Evolutionary conservation across 164 flowering plant species (phyloP).

Genomic region (Aristolochia californica): DNA sequence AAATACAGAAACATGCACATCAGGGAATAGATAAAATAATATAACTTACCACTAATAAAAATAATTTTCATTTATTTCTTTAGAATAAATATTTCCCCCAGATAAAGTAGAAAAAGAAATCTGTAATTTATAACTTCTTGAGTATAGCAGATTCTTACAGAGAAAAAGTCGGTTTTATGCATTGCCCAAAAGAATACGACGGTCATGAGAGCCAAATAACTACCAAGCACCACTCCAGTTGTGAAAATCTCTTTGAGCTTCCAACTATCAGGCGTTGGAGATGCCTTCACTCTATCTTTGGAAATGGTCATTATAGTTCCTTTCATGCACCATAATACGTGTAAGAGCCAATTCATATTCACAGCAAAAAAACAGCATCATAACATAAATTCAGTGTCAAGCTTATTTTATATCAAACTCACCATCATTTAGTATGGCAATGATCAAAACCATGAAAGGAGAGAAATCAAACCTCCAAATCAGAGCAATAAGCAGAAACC

Average conservation of each 20-base stretch:
- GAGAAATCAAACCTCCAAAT: conserved; percentile 94
- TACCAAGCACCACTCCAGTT: conserved; percentile 86
- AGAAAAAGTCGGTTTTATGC: conserved; percentile 64
- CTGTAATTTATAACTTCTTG: not conserved
- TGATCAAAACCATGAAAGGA: conserved; percentile 95
- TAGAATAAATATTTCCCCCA: no score
- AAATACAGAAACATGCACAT: not conserved
- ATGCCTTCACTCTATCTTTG: conserved; percentile 93
- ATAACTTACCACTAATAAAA: no score
- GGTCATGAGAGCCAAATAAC: conserved; percentile 86
- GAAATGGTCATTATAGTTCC: conserved; percentile 99
- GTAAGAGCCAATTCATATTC: no score
- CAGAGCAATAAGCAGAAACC: conserved; percentile 85
- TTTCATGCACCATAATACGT: conserved; percentile 10
- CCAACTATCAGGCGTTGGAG: conserved; percentile 98
- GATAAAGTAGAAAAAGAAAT: not conserved
- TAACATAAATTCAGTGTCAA: not conserved
- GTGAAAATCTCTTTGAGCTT: conserved; percentile 88
- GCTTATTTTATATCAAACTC: conserved; percentile 8
- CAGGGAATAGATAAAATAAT: no score
- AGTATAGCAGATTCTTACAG: conserved; percentile 29
- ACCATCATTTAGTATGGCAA: conserved; percentile 96
- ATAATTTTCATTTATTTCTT: no score
- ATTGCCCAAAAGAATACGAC: conserved; percentile 84
- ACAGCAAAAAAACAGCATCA: no score